Evolutionary conservation across 2,329 filamentous ascomycete genomes (phyloP).

Genomic region (Ramichloridium luteum): DNA sequence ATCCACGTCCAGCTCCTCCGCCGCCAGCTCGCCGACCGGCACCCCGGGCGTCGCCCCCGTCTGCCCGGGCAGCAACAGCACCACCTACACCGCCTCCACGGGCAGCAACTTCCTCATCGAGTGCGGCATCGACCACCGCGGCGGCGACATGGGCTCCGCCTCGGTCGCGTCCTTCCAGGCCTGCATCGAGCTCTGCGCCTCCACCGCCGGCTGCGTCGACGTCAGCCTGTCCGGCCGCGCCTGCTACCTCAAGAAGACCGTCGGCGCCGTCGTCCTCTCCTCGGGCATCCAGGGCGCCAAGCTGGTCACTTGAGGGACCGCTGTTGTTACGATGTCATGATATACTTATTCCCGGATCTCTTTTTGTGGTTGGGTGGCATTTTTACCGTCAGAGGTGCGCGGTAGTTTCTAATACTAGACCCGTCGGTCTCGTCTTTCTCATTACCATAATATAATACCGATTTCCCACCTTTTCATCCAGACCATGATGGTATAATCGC

Average conservation of each 20-base stretch:
- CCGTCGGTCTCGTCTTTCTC: too few relatives aligned
- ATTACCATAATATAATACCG: too few relatives aligned
- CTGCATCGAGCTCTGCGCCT: constrained; percentile 17
- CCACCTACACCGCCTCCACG: constrained; percentile 12
- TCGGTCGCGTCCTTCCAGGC: constrained; percentile 10
- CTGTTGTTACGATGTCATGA: too few relatives aligned
- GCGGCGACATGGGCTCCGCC: constrained; percentile 16
- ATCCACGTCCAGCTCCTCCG: not conserved
- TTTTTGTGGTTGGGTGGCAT: too few relatives aligned
- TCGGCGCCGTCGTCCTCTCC: not conserved
- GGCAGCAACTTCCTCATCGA: constrained; percentile 18
- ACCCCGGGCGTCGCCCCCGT: too few relatives aligned
- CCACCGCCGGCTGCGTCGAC: constrained; percentile 14
- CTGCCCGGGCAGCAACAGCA: constrained; percentile 16
- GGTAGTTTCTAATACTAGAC: too few relatives aligned
- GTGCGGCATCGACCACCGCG: constrained; percentile 20
- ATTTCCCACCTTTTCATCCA: too few relatives aligned
- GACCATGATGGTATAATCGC: too few relatives aligned
- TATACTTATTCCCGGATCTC: too few relatives aligned
- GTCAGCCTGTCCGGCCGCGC: constrained; percentile 14
- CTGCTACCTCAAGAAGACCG: constrained; percentile 6
- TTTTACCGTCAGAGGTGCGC: too few relatives aligned
- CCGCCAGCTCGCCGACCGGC: constrained; percentile 6
- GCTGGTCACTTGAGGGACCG: not conserved
- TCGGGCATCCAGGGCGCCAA: constrained; percentile 2